Base-by-base conservation (phyloP, 805 yeast genomes). In the Naumovozyma dairenensis region DNA sequence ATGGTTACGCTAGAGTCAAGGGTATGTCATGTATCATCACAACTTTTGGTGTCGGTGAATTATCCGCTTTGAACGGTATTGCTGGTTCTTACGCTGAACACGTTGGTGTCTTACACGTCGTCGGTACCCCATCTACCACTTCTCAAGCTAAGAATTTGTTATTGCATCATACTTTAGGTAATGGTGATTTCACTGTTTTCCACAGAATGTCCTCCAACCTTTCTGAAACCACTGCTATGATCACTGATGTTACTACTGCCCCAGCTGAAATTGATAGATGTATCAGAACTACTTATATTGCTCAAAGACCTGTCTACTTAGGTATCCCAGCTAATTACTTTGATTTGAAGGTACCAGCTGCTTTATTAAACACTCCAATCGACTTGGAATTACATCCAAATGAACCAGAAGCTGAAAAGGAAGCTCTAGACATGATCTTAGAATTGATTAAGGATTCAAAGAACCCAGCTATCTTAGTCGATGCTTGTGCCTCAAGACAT, bases 41-140 rank as follows among this genome's bases (percentile, higher is more conserved):
- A 52, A 82, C 94, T 30, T 82, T 82, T 54, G 94, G 94, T 61
- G 94, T 82, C 32, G 94, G 94, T 57, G 94, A 82, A 59, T 67
- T 82, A 52, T 71, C 80, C 19, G 87, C 92, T 4, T 65, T 81
- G 48, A 81, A 81, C 57, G 94, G 89, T 48, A 70, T 83, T 51
- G 93, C 87, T 25, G 94, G 94, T 46, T 67, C 89, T 29, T 82
- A 74, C 60, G 86, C 93, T 39, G 94, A 83, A 60, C 92, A 82
- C 59, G 86, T 83, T 41, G 89, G 89, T 47, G 58, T 82, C 44
- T 61, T 82, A 43, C 93, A 83, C 61, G 71, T 83, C 43, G 94
- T 82, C 21, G 94, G 94, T 55, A 80, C 79, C 35, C 94, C 94
- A 41, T 75, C 87, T 31, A 66, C 73, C 46, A 64, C 77, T 15